phyloP scores from a whole-genome alignment of 306 rosid species.

The Psophocarpus tetragonolobus region DNA sequence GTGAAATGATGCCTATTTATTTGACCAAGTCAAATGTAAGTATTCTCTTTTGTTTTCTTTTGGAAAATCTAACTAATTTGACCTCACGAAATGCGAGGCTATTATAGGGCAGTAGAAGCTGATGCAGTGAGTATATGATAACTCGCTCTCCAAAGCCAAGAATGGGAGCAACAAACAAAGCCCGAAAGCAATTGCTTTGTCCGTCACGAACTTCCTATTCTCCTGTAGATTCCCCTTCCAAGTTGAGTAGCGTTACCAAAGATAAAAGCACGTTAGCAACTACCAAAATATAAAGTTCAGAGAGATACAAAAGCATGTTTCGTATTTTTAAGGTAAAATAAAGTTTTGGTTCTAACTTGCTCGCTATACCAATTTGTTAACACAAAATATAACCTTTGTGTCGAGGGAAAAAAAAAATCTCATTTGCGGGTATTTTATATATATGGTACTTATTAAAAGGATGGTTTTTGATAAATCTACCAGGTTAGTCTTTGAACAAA shows the following conservation, averaged over 20 bases:
- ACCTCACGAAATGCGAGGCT: background rate
- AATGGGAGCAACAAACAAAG: conserved; percentile 2
- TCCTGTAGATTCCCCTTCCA: background rate
- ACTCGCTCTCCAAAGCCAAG: background rate
- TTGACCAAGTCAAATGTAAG: background rate
- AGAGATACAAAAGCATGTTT: background rate
- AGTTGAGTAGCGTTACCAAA: background rate
- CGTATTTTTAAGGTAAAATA: background rate
- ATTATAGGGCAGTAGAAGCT: background rate
- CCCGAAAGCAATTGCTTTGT: conserved; percentile 18
- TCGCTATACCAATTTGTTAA: background rate
- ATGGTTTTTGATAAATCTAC: too few relatives aligned
- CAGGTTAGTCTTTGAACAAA: too few relatives aligned
- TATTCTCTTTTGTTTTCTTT: background rate
- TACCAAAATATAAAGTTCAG: background rate
- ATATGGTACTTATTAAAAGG: too few relatives aligned
- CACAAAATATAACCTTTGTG: background rate
- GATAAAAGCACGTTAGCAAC: background rate
- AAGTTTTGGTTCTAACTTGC: background rate
- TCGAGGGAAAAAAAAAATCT: background rate
- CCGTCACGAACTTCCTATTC: background rate
- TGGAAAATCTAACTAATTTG: background rate
- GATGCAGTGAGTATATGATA: background rate
- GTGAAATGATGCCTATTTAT: background rate
- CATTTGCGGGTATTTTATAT: background rate